phyloP scores from a whole-genome alignment of 176 grass and related monocot genomes.

The Metroxylon sagu region DNA sequence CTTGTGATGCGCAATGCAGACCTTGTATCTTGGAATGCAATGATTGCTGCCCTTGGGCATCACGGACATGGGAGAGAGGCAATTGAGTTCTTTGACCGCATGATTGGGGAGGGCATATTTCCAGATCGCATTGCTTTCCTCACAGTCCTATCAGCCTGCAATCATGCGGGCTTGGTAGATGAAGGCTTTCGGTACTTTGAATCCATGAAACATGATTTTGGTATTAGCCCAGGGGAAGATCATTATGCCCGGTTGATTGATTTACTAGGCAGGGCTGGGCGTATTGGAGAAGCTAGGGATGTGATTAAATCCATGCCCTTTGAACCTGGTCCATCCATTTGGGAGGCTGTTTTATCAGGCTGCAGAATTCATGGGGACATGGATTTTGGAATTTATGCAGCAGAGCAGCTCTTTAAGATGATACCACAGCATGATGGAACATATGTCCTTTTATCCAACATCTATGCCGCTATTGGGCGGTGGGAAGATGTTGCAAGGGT shows the following conservation, averaged over 20 bases:
- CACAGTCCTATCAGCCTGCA: conserved; percentile 71
- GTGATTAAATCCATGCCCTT: conserved; percentile 70
- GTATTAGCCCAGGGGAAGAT: conserved; percentile 71
- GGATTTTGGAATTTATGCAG: conserved; percentile 52
- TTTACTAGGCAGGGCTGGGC: conserved; percentile 64
- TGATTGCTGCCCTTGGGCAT: conserved; percentile 75
- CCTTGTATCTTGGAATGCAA: conserved; percentile 80
- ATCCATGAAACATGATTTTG: conserved; percentile 66
- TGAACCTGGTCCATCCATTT: conserved; percentile 52
- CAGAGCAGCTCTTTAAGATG: conserved; percentile 63
- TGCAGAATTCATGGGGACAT: conserved; percentile 54
- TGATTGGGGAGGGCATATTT: conserved; percentile 41
- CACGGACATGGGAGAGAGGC: conserved; percentile 69
- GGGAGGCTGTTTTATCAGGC: conserved; percentile 69
- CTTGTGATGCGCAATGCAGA: conserved; percentile 65
- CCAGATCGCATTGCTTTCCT: conserved; percentile 76
- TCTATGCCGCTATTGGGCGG: conserved; percentile 68
- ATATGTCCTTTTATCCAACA: conserved; percentile 79
- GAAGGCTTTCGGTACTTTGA: conserved; percentile 77
- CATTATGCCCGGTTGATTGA: conserved; percentile 75
- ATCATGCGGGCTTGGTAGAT: conserved; percentile 65
- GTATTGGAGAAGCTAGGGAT: conserved; percentile 56
- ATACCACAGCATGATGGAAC: conserved; percentile 72
- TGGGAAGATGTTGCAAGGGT: conserved; percentile 67
- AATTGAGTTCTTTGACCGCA: conserved; percentile 61